Conservation (phyloP, 495 filamentous ascomycete species). For the Rusavskia elegans region DNA sequence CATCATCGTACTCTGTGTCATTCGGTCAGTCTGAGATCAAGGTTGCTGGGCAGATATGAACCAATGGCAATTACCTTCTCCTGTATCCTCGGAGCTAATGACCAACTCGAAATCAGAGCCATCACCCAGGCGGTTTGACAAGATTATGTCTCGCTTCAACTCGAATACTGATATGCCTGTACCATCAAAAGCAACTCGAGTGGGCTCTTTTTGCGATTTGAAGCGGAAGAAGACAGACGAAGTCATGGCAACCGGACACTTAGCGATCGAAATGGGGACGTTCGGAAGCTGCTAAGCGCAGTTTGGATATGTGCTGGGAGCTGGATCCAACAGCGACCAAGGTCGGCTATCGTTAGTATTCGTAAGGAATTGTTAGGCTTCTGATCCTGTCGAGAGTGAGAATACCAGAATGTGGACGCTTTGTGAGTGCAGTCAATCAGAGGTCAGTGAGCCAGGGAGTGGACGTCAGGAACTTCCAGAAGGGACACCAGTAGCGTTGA, state of each 20-base stretch:
- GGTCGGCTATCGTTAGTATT: background rate
- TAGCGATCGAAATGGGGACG: background rate
- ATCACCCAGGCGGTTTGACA: constrained; percentile 83
- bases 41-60: background rate
- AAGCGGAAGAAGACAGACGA: constrained; percentile 99
- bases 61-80: constrained; percentile 54
- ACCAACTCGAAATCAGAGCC: constrained; percentile 93
- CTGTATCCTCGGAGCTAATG: constrained; percentile 79
- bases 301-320: background rate
- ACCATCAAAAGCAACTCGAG: constrained; percentile 89
- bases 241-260: constrained; percentile 47
- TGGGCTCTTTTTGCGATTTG: constrained; percentile 95
- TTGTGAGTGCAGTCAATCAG: background rate
- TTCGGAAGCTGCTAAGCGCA: background rate
- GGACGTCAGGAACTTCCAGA: background rate
- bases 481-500: background rate
- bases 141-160: constrained; percentile 94
- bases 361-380: background rate
- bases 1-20: constrained; percentile 77
- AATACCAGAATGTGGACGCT: background rate
- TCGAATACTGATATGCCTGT: constrained; percentile 98
- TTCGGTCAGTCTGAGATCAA: background rate
- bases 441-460: background rate
- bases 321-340: background rate
- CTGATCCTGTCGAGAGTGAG: background rate